Base-by-base conservation (phyloP, 2,329 filamentous ascomycete species). In the Claviceps humidiphila region DNA sequence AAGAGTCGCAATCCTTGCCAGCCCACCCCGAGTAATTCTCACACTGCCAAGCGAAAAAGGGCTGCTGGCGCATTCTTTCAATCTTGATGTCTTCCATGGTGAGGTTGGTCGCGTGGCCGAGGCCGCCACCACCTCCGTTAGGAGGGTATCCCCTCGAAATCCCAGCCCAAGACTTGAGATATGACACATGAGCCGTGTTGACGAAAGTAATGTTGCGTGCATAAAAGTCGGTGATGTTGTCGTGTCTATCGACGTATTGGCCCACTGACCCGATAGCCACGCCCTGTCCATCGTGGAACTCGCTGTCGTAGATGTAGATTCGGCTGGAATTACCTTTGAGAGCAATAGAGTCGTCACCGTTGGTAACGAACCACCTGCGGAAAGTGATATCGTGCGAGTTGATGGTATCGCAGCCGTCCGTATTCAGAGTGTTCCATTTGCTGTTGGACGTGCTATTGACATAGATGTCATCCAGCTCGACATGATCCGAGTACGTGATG, bases 131-230 rank as follows among this genome's bases (percentile, higher is more conserved):
- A 2, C 77, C 78, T 16, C 78, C 77, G 56, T 82, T 81, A 1
- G 77, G 77, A 1, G 75, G 75, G 49, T 71, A 74, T 17, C 75
- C 73, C 30, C 68, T 67, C 39, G 68, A 68, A 9, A 73, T 63
- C 17, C 74, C 76, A 0, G 75, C 76, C 78, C 78, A 82, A 0
- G 77, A 81, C 65, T 82, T 81, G 54, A 81, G 61, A 56, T 78
- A 77, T n/a, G 68, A 69, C 1, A 68, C 73, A 55, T 77, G 71
- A 1, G 68, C 58, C 4, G 73, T 77, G 53, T 74, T 68, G 47
- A 68, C 57, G 50, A 71, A 71, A 2, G 64, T 66, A 37, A 78
- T 68, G 57, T 79, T 75, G 8, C 67, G 64, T 1, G 68, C 74
- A 5, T 64, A 67, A 39, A 81, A 66, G 52, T 73, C 70, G 58